Evolutionary conservation across 1,284 basidiomycete genomes (phyloP).

Genomic region (Crepidotus sp.): DNA sequence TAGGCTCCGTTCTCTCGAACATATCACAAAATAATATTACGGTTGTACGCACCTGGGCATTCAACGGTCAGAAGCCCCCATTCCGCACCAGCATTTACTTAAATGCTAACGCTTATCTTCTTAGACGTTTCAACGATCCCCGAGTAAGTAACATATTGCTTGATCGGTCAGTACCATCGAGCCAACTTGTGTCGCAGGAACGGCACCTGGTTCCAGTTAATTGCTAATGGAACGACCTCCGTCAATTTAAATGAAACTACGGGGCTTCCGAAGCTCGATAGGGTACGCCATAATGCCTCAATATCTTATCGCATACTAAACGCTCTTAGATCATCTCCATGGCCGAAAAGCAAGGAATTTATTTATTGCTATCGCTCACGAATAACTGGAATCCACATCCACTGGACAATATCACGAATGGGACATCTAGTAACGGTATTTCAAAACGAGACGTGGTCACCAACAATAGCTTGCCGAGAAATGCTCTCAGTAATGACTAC

Average conservation of each 20-base stretch:
- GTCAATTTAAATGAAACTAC: conserved; percentile 52
- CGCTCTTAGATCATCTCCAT: conserved; percentile 11
- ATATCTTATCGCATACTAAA: not conserved
- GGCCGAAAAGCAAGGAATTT: conserved; percentile 52
- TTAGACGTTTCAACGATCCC: conserved; percentile 47
- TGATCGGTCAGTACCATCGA: not conserved
- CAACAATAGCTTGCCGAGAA: conserved; percentile 38
- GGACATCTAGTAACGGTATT: conserved; percentile 16
- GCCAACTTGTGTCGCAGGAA: conserved; percentile 22
- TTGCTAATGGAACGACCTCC: conserved; percentile 35
- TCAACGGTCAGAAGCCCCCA: conserved; percentile 37
- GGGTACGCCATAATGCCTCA: conserved; percentile 36
- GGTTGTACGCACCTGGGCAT: conserved; percentile 60
- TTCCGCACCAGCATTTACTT: not conserved
- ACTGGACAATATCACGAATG: conserved; percentile 23
- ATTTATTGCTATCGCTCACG: conserved; percentile 53
- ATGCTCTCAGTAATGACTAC: conserved; percentile 51
- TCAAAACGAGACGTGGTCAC: conserved; percentile 30
- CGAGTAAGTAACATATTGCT: conserved; percentile 17
- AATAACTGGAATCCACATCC: conserved; percentile 59
- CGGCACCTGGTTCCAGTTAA: conserved; percentile 49
- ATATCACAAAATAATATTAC: conserved; percentile 51
- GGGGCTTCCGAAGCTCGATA: conserved; percentile 61
- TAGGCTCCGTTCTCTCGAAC: conserved; percentile 30
- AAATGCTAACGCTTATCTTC: conserved; percentile 1